A percentile compares a stretch with the other conserved stretches of the same genome.
These are phyloP conservation scores for Mallotus japonicus DNA, from an alignment of 441 rosid species.

Conservation along the genomic window DNA sequence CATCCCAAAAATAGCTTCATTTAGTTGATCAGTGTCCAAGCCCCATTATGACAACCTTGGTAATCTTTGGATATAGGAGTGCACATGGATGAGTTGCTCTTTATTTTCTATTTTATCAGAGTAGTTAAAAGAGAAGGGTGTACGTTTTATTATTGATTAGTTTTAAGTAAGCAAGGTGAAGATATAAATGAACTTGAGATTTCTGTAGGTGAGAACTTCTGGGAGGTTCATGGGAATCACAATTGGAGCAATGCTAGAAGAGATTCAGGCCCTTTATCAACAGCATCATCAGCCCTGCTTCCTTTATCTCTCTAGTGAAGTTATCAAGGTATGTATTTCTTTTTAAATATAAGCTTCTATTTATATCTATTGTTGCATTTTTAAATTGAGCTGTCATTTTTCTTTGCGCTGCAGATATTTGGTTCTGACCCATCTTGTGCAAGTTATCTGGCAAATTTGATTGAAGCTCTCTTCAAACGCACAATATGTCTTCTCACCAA, in stretches of 20 bases:
- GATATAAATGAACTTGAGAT: slow-evolving; percentile 16
- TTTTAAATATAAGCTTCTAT: slow-evolving; percentile 12
- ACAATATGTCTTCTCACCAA: slow-evolving; percentile 83
- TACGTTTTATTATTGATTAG: not conserved
- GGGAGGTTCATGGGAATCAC: slow-evolving; percentile 92
- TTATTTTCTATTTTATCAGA: not conserved
- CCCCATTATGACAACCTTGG: not conserved
- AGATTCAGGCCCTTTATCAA: slow-evolving; percentile 87
- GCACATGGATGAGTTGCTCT: not conserved
- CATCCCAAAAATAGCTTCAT: slow-evolving; percentile 3
- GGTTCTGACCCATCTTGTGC: slow-evolving; percentile 97
- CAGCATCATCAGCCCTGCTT: slow-evolving; percentile 98
- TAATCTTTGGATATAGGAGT: slow-evolving; percentile 4
- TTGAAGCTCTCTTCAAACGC: slow-evolving; percentile 81
- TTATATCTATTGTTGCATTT: not conserved
- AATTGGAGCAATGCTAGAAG: slow-evolving; percentile 92
- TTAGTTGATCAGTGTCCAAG: not conserved
- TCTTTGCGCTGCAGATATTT: slow-evolving; percentile 66
- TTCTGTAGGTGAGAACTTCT: slow-evolving; percentile 85
- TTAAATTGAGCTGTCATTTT: slow-evolving; percentile 20
- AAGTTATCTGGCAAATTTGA: slow-evolving; percentile 74
- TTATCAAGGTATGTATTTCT: slow-evolving; percentile 60
- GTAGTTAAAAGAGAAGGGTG: not conserved
- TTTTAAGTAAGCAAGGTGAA: slow-evolving; percentile 10
- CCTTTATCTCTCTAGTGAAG: slow-evolving; percentile 93